Conservation (phyloP, 2,329 filamentous ascomycete genomes). For the Aspergillus sp. region DNA sequence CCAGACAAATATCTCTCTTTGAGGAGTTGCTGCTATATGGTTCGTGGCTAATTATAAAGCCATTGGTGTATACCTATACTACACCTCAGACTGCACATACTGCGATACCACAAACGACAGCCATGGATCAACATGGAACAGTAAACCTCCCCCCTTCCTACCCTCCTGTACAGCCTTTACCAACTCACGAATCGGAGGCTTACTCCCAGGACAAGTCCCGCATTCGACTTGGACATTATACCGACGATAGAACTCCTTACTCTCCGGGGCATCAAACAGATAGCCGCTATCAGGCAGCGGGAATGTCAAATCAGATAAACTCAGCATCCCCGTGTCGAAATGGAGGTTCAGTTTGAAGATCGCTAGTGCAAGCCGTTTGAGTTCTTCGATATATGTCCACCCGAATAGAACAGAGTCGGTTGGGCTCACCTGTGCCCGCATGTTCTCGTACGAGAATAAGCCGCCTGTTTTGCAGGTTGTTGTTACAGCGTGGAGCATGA, state of each 20-base stretch:
- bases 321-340: not conserved
- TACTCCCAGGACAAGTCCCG: not conserved
- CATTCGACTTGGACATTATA: not conserved
- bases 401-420: not conserved
- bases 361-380: not conserved
- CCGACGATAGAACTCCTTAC: not conserved
- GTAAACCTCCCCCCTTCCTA: not conserved
- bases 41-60: no score
- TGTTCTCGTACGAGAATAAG: not conserved
- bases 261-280: not conserved
- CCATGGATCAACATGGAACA: not conserved
- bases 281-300: not conserved
- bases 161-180: not conserved
- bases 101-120: not conserved
- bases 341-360: not conserved
- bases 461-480: not conserved
- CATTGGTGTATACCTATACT: no score
- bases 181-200: not conserved
- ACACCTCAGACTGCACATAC: not conserved
- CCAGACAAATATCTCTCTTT: no score
- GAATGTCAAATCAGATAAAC: not conserved
- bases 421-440: not conserved
- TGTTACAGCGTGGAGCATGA: not conserved
- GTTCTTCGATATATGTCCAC: conserved; percentile 1
- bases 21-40: no score